Percentiles rank a stretch among this genome's conserved stretches.
phyloP scores from a whole-genome alignment of 164 flowering plant species.

The Vitis riparia region DNA sequence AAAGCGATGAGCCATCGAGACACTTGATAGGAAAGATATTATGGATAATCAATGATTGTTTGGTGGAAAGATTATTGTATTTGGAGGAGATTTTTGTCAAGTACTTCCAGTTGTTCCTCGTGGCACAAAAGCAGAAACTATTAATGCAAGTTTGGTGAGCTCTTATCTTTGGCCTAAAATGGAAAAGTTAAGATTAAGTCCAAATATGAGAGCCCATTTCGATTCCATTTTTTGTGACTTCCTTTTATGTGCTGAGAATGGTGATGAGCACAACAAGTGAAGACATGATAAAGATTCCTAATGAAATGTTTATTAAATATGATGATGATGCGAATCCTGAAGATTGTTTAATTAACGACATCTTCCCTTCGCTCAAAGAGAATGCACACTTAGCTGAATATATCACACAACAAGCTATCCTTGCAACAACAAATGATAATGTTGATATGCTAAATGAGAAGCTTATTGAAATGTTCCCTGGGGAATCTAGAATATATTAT shows the following conservation, averaged over 20 bases:
- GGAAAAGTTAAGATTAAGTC: background rate
- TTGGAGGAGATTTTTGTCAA: too few species aligned
- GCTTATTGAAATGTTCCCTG: background rate
- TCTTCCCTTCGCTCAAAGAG: background rate
- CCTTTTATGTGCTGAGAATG: constrained; percentile 10
- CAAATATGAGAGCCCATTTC: constrained; percentile 8
- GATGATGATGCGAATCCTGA: too few species aligned
- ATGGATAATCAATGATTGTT: too few species aligned
- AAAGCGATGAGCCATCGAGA: too few species aligned
- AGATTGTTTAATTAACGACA: too few species aligned
- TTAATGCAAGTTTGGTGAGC: too few species aligned
- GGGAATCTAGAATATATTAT: background rate
- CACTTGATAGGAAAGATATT: too few species aligned
- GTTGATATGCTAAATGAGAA: constrained; percentile 11
- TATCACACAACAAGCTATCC: background rate
- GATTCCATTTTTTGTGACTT: background rate
- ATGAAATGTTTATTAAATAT: too few species aligned
- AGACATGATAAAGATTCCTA: background rate
- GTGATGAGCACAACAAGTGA: background rate
- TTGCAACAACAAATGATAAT: constrained; percentile 2
- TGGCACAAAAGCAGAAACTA: too few species aligned
- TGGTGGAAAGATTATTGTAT: too few species aligned
- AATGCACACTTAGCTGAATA: background rate
- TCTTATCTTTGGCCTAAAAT: too few species aligned
- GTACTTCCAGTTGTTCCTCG: too few species aligned